phyloP scores from a whole-genome alignment of 2,329 filamentous ascomycete species.

The Ophiostoma sp. region DNA sequence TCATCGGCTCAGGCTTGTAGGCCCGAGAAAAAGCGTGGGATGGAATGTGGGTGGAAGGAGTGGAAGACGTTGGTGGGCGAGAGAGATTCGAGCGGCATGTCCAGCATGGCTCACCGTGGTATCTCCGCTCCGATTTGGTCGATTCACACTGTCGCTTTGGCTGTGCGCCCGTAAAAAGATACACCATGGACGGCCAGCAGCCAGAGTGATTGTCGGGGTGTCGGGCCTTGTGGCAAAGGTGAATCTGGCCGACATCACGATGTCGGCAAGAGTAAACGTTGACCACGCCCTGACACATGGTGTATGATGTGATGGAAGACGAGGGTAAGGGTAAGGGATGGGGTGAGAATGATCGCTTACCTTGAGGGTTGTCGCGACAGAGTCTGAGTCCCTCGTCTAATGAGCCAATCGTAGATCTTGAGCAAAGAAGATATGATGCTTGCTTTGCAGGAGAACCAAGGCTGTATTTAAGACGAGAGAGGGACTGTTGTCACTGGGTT shows the following conservation, averaged over 20 bases:
- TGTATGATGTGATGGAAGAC: not conserved
- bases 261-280: constrained; percentile 24
- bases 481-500: not conserved
- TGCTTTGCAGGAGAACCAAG: not conserved
- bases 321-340: not conserved
- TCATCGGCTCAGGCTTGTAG: constrained; percentile 3
- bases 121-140: not conserved
- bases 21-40: not conserved
- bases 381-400: not conserved
- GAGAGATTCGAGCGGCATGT: constrained; percentile 13
- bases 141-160: constrained; percentile 13
- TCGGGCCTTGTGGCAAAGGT: constrained; percentile 8
- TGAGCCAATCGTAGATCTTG: not conserved
- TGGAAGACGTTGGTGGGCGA: not conserved
- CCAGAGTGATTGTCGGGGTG: not conserved
- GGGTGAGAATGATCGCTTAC: not conserved
- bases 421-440: not conserved
- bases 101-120: constrained; percentile 14
- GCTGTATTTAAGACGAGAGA: not conserved
- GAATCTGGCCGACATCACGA: constrained; percentile 4
- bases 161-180: not conserved
- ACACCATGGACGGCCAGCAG: constrained; percentile 11
- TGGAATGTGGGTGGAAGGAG: not conserved
- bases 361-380: not conserved
- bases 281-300: constrained; percentile 23